Evolutionary conservation across 83 land plant genomes (phyloP).

Genomic region (Picea engelmannii): DNA sequence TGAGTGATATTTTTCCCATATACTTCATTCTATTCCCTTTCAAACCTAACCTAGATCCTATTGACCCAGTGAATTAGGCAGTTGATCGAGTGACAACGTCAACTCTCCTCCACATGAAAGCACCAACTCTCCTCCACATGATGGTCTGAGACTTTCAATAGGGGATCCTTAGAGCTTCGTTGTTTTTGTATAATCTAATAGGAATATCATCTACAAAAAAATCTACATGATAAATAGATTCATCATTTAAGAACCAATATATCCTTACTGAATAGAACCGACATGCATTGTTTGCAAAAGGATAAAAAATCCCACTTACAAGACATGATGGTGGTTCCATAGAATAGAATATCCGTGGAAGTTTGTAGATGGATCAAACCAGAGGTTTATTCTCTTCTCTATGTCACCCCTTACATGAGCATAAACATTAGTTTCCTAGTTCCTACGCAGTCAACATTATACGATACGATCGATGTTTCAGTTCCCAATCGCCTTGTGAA

Average conservation of each 20-base stretch:
- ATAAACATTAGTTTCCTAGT: conserved; percentile 43
- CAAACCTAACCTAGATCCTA: no score
- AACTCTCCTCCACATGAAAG: no score
- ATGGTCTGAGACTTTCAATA: neutral
- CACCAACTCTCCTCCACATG: no score
- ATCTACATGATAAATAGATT: conserved; percentile 18
- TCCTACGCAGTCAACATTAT: no score
- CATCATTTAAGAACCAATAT: neutral
- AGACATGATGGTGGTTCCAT: conserved; percentile 41
- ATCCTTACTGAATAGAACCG: neutral
- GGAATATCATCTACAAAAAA: conserved; percentile 12
- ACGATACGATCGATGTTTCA: no score
- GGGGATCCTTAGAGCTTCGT: conserved; percentile 11
- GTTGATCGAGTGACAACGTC: no score
- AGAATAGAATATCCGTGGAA: conserved; percentile 53
- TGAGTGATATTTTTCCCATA: no score
- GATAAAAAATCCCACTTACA: conserved; percentile 20
- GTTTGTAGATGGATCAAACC: conserved; percentile 51
- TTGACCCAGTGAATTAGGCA: no score
- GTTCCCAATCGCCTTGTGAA: no score
- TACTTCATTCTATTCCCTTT: no score
- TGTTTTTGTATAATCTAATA: conserved; percentile 64
- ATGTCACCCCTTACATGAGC: conserved; percentile 40
- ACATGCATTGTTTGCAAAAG: neutral
- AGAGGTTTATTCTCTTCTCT: conserved; percentile 53